A percentile compares a stretch with the other conserved stretches of the same genome.
These are phyloP conservation scores for Ophiocordyceps camponoti-leonardi DNA, from an alignment of 2,329 filamentous ascomycete species.

Conservation along the genomic window DNA sequence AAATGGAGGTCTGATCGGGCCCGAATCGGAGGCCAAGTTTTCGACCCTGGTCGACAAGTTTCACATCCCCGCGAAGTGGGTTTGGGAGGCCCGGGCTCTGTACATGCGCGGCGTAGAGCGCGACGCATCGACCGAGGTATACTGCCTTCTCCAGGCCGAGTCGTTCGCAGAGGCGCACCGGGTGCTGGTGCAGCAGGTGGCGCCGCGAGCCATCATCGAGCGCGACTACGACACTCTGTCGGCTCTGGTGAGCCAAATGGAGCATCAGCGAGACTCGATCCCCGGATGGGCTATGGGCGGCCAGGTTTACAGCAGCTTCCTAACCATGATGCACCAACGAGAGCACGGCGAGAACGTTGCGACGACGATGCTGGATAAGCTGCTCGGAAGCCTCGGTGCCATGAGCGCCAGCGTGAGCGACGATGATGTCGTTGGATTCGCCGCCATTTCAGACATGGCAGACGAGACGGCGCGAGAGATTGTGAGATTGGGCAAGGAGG, in stretches of 20 bases:
- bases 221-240: constrained; percentile 58
- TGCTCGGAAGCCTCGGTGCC: constrained; percentile 38
- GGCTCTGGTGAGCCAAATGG: constrained; percentile 55
- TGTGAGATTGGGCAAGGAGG: constrained; percentile 33
- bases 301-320: constrained; percentile 54
- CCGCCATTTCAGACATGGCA: constrained; percentile 71
- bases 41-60: constrained; percentile 44
- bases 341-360: constrained; percentile 22
- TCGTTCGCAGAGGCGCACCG: constrained; percentile 69
- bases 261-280: constrained; percentile 42
- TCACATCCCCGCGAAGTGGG: constrained; percentile 58
- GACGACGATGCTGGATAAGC: constrained; percentile 31
- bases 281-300: constrained; percentile 65
- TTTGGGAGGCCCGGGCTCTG: constrained; percentile 75
- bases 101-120: constrained; percentile 59
- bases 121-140: constrained; percentile 54
- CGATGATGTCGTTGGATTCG: constrained; percentile 35
- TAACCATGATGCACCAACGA: constrained; percentile 29
- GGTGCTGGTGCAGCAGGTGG: constrained; percentile 65
- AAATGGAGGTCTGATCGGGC: constrained; percentile 50
- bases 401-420: constrained; percentile 29
- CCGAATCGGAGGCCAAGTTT: constrained; percentile 38
- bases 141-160: constrained; percentile 62
- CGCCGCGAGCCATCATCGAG: constrained; percentile 66
- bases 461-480: constrained; percentile 52